A percentile compares a stretch with the other conserved stretches of the same genome.
Evolutionary conservation across 352 stramenopile genomes (phyloP).

Genomic region (Nothophytophthora sp.): DNA sequence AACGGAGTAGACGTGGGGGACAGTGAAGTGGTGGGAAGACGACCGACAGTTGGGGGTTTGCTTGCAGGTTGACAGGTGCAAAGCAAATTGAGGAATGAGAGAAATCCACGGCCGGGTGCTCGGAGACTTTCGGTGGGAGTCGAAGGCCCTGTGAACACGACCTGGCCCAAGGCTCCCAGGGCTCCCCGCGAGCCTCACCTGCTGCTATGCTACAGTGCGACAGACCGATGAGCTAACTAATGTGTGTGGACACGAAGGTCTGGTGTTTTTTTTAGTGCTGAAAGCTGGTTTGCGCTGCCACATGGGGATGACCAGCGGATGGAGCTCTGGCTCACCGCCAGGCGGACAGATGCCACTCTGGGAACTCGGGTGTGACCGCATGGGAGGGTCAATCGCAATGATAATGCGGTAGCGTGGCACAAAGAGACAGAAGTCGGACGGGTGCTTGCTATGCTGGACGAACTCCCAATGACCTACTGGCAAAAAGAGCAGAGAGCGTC

Average conservation of each 20-base stretch:
- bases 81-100: slow-evolving; percentile 21
- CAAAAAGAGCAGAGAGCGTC: slow-evolving; percentile 8
- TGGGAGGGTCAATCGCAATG: neutral
- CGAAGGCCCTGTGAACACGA: no score
- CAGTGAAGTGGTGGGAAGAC: slow-evolving; percentile 12
- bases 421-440: slow-evolving; percentile 11
- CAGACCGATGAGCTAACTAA: neutral
- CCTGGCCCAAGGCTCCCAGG: neutral
- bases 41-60: slow-evolving; percentile 7
- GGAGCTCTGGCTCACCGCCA: neutral
- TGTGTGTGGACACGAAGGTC: slow-evolving; percentile 16
- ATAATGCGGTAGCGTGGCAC: no score
- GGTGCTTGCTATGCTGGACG: no score
- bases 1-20: slow-evolving; percentile 8
- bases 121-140: slow-evolving; percentile 1
- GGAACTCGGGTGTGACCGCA: neutral
- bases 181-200: neutral
- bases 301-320: slow-evolving; percentile 1
- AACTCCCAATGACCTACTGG: no score
- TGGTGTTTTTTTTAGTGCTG: slow-evolving; percentile 1
- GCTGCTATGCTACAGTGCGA: neutral
- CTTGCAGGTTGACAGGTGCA: slow-evolving; percentile 1
- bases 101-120: neutral
- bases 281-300: no score
- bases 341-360: no score